These are phyloP conservation scores for Nakazawaea wickerhamii DNA, from an alignment of 805 yeast species.

Conservation along the genomic window DNA sequence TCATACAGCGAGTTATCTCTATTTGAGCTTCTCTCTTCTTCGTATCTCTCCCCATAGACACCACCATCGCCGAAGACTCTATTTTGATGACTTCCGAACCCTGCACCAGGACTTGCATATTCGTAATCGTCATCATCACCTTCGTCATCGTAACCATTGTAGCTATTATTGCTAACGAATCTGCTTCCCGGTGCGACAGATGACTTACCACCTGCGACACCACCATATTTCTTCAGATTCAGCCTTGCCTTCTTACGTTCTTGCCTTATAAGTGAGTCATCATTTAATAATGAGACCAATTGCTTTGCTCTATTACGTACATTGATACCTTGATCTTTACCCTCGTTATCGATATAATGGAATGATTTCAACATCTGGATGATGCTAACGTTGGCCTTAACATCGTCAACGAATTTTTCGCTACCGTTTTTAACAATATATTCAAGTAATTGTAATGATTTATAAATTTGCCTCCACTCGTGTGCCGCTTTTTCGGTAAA, in stretches of 20 bases:
- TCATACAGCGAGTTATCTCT: conserved; percentile 41
- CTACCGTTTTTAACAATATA: conserved; percentile 88
- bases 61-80: conserved; percentile 71
- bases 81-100: conserved; percentile 28
- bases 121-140: conserved; percentile 34
- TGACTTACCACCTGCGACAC: conserved; percentile 61
- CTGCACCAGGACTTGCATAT: background rate
- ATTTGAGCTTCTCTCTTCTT: conserved; percentile 45
- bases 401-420: conserved; percentile 93
- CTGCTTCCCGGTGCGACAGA: conserved; percentile 26
- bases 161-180: conserved; percentile 22
- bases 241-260: conserved; percentile 89
- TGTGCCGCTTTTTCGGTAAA: conserved; percentile 94
- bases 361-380: conserved; percentile 86
- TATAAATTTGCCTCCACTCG: conserved; percentile 98
- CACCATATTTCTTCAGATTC: conserved; percentile 77
- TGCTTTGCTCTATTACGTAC: conserved; percentile 88
- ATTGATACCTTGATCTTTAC: conserved; percentile 93
- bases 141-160: conserved; percentile 34
- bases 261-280: conserved; percentile 67
- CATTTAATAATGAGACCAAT: conserved; percentile 65
- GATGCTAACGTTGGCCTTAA: conserved; percentile 74
- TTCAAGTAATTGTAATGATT: conserved; percentile 86
- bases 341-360: conserved; percentile 91
- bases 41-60: conserved; percentile 61